phyloP scores from a whole-genome alignment of 306 rosid species.

The Lathyrus tuberosus region DNA sequence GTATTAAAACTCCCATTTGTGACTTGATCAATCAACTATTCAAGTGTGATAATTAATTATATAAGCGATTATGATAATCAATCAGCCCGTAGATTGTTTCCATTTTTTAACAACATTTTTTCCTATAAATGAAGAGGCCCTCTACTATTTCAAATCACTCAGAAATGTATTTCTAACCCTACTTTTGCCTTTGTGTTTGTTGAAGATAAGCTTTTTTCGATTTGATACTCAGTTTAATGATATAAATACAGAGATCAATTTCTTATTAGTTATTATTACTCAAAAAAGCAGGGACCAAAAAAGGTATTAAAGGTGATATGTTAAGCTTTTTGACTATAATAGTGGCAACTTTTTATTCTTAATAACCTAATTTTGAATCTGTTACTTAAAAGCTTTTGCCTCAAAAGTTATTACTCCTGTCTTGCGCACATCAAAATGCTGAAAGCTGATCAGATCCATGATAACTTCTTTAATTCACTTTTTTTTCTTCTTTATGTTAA shows the following conservation, averaged over 20 bases:
- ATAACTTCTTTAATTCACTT: conserved; percentile 30
- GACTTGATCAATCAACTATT: too few species aligned
- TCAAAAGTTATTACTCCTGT: conserved; percentile 40
- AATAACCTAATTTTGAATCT: conserved; percentile 39
- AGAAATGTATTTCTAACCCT: too few species aligned
- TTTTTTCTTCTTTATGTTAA: neutral
- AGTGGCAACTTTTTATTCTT: conserved; percentile 48
- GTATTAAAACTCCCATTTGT: too few species aligned
- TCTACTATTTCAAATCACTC: too few species aligned
- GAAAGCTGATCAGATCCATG: conserved; percentile 37
- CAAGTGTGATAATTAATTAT: too few species aligned
- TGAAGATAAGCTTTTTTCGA: conserved; percentile 47
- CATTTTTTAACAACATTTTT: too few species aligned
- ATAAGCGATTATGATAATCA: too few species aligned
- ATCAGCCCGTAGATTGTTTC: too few species aligned
- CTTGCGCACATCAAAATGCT: conserved; percentile 41
- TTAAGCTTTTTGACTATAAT: conserved; percentile 59
- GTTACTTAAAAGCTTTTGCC: conserved; percentile 45
- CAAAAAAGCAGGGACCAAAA: conserved; percentile 41
- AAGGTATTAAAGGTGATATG: conserved; percentile 44
- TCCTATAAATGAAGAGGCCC: too few species aligned
- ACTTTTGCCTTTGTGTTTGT: too few species aligned
- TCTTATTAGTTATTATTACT: conserved; percentile 19
- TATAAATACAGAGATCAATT: conserved; percentile 41
- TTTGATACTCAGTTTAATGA: conserved; percentile 60